Conservation (phyloP, 352 stramenopile genomes). For the Globisporangium mamillatum region DNA sequence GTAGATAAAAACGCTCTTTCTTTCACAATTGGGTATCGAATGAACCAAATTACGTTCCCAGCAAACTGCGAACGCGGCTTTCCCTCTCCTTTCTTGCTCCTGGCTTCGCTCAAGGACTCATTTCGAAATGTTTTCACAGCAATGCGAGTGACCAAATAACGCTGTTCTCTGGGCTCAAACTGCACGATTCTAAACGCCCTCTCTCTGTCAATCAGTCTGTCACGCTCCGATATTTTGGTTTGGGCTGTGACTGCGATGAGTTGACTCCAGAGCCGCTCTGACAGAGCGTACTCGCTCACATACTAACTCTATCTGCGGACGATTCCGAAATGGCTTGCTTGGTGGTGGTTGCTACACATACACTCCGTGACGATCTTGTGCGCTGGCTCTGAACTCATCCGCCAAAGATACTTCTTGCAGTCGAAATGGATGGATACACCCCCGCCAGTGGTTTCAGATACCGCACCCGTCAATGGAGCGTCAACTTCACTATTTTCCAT, state of each 20-base stretch:
- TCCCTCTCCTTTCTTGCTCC: neutral
- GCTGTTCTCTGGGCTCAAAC: conserved; percentile 1
- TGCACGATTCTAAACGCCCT: neutral
- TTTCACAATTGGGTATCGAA: too few species aligned
- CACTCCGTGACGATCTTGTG: neutral
- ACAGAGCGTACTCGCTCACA: too few species aligned
- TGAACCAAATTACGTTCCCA: too few species aligned
- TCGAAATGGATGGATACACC: neutral
- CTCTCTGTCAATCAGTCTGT: neutral
- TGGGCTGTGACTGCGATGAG: neutral
- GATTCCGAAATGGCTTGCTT: too few species aligned
- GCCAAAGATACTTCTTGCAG: neutral
- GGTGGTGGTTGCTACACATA: too few species aligned
- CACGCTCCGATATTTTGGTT: neutral
- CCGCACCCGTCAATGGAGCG: neutral
- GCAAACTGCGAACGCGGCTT: too few species aligned
- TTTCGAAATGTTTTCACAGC: neutral
- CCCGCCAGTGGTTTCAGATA: neutral
- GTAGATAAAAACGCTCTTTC: too few species aligned
- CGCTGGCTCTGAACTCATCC: neutral
- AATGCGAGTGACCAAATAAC: conserved; percentile 1
- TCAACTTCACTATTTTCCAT: neutral
- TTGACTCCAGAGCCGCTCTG: neutral
- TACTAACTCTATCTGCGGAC: too few species aligned
- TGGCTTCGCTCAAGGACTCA: neutral